Evolutionary conservation across 768 basidiomycete species (phyloP).

Genomic region (Podaxis sp.): DNA sequence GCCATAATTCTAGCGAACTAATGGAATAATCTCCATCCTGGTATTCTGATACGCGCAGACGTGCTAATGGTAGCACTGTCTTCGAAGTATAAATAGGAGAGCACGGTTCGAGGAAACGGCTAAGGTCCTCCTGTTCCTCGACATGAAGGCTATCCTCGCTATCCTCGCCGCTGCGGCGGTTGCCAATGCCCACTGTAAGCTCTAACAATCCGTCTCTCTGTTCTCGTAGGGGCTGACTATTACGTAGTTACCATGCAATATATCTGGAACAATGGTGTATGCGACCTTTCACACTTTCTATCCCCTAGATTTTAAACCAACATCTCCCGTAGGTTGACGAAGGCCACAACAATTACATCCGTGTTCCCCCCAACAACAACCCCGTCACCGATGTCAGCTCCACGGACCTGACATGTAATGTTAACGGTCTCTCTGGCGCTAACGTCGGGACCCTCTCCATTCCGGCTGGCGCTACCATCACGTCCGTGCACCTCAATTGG

Average conservation of each 20-base stretch:
- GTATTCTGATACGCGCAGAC: background rate
- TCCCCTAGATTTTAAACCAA: background rate
- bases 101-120: too few species aligned
- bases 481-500: conserved; percentile 26
- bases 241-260: conserved; percentile 48
- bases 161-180: conserved; percentile 36
- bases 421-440: conserved; percentile 38
- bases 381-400: conserved; percentile 56
- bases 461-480: conserved; percentile 43
- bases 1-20: conserved; percentile 11
- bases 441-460: conserved; percentile 40
- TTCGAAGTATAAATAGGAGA: conserved; percentile 7
- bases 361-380: conserved; percentile 52
- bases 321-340: conserved; percentile 36
- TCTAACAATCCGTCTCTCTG: background rate
- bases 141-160: conserved; percentile 38
- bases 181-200: conserved; percentile 37
- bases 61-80: background rate
- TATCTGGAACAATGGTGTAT: conserved; percentile 49
- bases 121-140: conserved; percentile 12
- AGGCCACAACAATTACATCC: conserved; percentile 45
- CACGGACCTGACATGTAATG: conserved; percentile 53
- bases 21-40: background rate
- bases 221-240: background rate
- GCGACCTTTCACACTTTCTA: background rate